Evolutionary conservation across 2,329 filamentous ascomycete species (phyloP).

Genomic region (Cladosporium phlei): DNA sequence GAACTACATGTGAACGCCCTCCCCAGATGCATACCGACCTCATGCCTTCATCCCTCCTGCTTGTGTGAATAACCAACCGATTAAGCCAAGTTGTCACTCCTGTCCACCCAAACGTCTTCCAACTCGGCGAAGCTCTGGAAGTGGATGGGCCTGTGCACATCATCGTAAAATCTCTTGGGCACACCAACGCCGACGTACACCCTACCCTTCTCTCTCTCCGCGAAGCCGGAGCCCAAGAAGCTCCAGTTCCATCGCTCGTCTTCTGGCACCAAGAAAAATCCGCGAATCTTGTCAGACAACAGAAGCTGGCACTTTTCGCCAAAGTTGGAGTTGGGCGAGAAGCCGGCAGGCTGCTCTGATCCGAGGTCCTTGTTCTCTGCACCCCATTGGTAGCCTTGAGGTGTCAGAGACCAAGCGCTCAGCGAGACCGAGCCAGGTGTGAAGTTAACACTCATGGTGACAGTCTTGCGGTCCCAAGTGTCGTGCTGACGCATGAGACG

Average conservation of each 20-base stretch:
- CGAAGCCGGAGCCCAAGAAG: constrained; percentile 90
- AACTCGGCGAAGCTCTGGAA: constrained; percentile 97
- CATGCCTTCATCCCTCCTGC: not conserved
- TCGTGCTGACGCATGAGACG: constrained; percentile 80
- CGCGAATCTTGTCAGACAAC: constrained; percentile 86
- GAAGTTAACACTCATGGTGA: constrained; percentile 93
- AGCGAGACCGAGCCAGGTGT: constrained; percentile 94
- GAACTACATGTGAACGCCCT: not conserved
- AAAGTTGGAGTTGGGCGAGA: constrained; percentile 69
- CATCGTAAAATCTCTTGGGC: constrained; percentile 81
- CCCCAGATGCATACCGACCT: not conserved
- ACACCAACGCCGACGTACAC: constrained; percentile 93
- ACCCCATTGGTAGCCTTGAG: constrained; percentile 93
- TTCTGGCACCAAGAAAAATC: constrained; percentile 94
- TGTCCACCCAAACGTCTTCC: constrained; percentile 94
- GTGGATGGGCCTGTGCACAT: constrained; percentile 85
- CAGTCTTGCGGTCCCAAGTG: constrained; percentile 80
- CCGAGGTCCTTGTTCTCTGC: constrained; percentile 89
- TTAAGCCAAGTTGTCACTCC: constrained; percentile 85
- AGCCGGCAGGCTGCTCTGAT: constrained; percentile 90
- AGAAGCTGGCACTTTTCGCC: constrained; percentile 93
- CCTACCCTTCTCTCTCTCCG: constrained; percentile 73
- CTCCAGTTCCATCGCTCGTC: constrained; percentile 93
- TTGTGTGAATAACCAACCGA: too few species aligned
- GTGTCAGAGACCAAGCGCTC: constrained; percentile 87